phyloP scores from a whole-genome alignment of 495 filamentous ascomycete genomes.

The Achaetomiella virescens region DNA sequence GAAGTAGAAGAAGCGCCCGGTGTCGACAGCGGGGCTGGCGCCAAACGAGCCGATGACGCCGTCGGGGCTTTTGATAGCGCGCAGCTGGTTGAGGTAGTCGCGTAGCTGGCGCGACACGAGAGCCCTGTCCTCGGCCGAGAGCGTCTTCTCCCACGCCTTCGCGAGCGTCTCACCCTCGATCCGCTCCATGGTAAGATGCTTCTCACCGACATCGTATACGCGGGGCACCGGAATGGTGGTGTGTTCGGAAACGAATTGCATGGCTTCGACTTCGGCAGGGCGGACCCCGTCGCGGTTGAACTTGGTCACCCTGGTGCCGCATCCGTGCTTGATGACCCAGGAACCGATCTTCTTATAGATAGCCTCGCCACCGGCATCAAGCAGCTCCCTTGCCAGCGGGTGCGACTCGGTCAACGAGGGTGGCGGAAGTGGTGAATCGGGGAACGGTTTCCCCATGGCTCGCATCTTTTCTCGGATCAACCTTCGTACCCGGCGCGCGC shows the following conservation, averaged over 20 bases:
- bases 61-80: conserved; percentile 1
- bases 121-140: background rate
- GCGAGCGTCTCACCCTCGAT: background rate
- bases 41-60: conserved; percentile 1
- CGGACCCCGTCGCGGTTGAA: background rate
- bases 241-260: background rate
- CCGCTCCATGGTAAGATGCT: background rate
- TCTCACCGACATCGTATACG: background rate
- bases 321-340: background rate
- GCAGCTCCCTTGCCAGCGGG: background rate
- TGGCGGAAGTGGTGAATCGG: too few species aligned
- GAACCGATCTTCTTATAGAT: background rate
- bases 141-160: background rate
- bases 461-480: too few species aligned
- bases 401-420: too few species aligned
- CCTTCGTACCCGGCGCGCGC: too few species aligned
- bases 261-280: background rate
- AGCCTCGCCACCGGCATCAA: background rate
- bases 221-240: background rate
- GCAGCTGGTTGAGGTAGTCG: background rate
- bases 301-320: background rate
- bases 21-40: background rate
- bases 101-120: background rate
- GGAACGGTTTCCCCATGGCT: too few species aligned
- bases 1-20: background rate